Conservation (phyloP, 495 filamentous ascomycete species). For the Aspergillus ostianus region DNA sequence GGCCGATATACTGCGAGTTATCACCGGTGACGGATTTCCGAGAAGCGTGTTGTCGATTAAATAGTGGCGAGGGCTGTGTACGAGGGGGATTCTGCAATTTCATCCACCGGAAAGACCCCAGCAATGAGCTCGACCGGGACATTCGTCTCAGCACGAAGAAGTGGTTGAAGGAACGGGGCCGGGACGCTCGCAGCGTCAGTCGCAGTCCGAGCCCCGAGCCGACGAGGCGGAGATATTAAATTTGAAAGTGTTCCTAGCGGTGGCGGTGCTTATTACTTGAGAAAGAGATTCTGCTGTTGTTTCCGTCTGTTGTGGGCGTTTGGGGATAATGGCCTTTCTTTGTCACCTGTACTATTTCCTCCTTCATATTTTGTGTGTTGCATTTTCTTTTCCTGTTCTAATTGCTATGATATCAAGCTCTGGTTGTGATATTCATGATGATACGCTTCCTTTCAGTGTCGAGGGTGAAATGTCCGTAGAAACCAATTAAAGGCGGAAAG, state of each 20-base stretch:
- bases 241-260: not conserved
- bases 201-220: slow-evolving; percentile 77
- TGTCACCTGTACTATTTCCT: slow-evolving; percentile 18
- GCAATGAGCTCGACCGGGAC: slow-evolving; percentile 82
- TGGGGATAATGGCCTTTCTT: slow-evolving; percentile 21
- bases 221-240: slow-evolving; percentile 63
- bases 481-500: not conserved
- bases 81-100: slow-evolving; percentile 98
- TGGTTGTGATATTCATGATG: slow-evolving; percentile 21
- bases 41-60: slow-evolving; percentile 94
- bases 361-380: slow-evolving; percentile 2
- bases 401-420: slow-evolving; percentile 23
- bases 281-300: not conserved
- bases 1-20: slow-evolving; percentile 97
- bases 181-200: slow-evolving; percentile 78
- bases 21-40: slow-evolving; percentile 97
- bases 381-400: slow-evolving; percentile 6
- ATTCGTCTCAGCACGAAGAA: slow-evolving; percentile 88
- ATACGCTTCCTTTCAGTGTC: not conserved
- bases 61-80: slow-evolving; percentile 93
- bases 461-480: not conserved
- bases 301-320: slow-evolving; percentile 9
- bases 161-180: slow-evolving; percentile 83
- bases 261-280: slow-evolving; percentile 10
- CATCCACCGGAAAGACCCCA: slow-evolving; percentile 95